Percentiles rank a stretch among this genome's conserved stretches.
These are phyloP conservation scores for Daldinia concentrica DNA, from an alignment of 495 filamentous ascomycete genomes.

Conservation along the genomic window DNA sequence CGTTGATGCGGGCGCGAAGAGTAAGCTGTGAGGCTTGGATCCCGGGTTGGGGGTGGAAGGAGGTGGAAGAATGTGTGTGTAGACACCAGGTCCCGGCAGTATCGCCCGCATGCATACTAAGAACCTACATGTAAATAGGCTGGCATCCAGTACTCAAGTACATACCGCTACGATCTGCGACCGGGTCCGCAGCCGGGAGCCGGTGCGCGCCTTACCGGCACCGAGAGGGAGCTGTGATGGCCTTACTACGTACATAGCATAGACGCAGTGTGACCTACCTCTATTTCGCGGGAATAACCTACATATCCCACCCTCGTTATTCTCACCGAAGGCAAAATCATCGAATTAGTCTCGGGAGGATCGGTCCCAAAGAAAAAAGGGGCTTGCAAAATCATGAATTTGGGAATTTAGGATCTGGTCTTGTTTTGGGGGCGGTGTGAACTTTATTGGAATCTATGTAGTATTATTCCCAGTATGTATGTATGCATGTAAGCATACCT, in stretches of 20 bases:
- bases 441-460: not conserved
- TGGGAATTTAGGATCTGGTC: not conserved
- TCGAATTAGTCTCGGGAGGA: slow-evolving; percentile 9
- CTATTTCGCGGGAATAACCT: not conserved
- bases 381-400: not conserved
- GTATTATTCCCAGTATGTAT: no score
- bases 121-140: not conserved
- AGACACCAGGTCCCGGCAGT: no score
- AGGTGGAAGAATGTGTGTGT: not conserved
- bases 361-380: slow-evolving; percentile 4
- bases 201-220: not conserved
- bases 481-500: no score
- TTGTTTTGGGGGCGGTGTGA: slow-evolving; percentile 1
- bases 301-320: not conserved
- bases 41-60: not conserved
- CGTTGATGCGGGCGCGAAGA: slow-evolving; percentile 49
- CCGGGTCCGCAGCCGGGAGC: not conserved
- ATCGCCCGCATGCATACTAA: not conserved
- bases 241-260: slow-evolving; percentile 9
- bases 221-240: not conserved
- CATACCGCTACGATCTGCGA: not conserved
- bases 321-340: slow-evolving; percentile 6
- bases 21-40: slow-evolving; percentile 50
- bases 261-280: not conserved
- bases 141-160: not conserved